These are phyloP conservation scores for Gremmenia infestans DNA, from an alignment of 2,329 filamentous ascomycete genomes.

Conservation along the genomic window DNA sequence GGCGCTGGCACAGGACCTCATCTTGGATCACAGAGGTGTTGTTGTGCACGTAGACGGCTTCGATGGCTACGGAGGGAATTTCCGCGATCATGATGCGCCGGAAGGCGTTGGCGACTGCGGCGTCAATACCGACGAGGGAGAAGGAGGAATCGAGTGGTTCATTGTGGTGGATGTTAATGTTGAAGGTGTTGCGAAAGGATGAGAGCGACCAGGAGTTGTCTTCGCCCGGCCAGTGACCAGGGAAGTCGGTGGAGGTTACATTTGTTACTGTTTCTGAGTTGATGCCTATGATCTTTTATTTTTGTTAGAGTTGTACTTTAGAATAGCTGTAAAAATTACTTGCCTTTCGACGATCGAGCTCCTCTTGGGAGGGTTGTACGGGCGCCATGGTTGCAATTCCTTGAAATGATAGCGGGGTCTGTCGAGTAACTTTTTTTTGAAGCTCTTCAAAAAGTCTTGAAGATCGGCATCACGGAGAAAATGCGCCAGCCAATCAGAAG, in stretches of 20 bases:
- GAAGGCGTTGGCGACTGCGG: conserved; percentile 93
- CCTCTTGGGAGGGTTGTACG: conserved; percentile 46
- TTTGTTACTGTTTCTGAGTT: conserved; percentile 87
- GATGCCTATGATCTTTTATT: conserved; percentile 70
- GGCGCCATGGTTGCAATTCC: conserved; percentile 37
- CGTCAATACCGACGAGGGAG: conserved; percentile 87
- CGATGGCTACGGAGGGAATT: conserved; percentile 89
- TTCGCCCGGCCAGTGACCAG: conserved; percentile 84
- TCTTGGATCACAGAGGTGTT: conserved; percentile 98
- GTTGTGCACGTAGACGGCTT: conserved; percentile 88
- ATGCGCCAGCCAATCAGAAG: conserved; percentile 1
- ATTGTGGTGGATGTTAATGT: conserved; percentile 80
- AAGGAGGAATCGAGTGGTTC: conserved; percentile 74
- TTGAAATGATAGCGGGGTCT: conserved; percentile 17
- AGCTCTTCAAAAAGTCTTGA: background rate
- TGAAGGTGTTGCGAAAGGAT: conserved; percentile 65
- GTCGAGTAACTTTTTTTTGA: conserved; percentile 12
- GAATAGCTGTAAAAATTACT: conserved; percentile 14
- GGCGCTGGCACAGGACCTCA: conserved; percentile 84
- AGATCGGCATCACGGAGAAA: background rate
- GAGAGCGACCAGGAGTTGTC: conserved; percentile 75
- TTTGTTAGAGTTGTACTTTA: background rate
- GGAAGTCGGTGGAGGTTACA: conserved; percentile 85
- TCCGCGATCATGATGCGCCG: conserved; percentile 93
- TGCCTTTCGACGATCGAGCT: conserved; percentile 59